A percentile compares a stretch with the other conserved stretches of the same genome.
phyloP scores from a whole-genome alignment of 2,329 filamentous ascomycete genomes.

The Zymoseptoria crescenta region DNA sequence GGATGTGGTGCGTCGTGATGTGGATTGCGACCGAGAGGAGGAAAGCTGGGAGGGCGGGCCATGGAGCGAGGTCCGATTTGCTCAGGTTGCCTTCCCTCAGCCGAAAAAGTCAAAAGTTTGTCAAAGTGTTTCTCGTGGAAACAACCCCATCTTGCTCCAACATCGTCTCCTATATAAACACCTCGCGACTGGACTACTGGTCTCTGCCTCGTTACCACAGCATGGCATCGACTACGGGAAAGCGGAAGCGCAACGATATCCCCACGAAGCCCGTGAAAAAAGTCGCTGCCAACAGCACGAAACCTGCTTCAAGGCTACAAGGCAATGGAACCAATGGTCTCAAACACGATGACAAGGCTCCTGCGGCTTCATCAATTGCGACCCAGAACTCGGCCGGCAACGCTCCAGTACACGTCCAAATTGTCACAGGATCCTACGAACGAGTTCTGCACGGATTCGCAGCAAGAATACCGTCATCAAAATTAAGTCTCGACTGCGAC shows the following conservation, averaged over 20 bases:
- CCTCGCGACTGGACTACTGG: neutral
- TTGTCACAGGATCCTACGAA: conserved; percentile 91
- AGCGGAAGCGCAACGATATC: conserved; percentile 16
- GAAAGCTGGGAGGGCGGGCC: no score
- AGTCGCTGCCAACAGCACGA: conserved; percentile 4
- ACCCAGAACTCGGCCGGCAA: neutral
- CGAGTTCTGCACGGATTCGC: conserved; percentile 83
- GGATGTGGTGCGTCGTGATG: neutral
- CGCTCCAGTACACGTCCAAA: conserved; percentile 61
- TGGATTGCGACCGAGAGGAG: no score
- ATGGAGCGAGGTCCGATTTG: no score
- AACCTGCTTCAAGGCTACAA: conserved; percentile 4
- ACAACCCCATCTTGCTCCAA: neutral
- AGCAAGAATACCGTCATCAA: conserved; percentile 52
- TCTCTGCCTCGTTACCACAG: conserved; percentile 1
- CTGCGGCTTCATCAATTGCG: conserved; percentile 1
- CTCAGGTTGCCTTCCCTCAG: no score
- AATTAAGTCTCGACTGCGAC: conserved; percentile 12
- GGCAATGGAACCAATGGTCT: conserved; percentile 2
- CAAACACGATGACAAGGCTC: neutral
- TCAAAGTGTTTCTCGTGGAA: neutral
- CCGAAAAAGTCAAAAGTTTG: neutral
- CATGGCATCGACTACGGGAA: conserved; percentile 6
- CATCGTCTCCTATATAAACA: neutral
- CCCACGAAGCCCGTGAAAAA: conserved; percentile 12